These are phyloP conservation scores for Solanum sparsipilum DNA, from an alignment of 257 asterid genomes.

Conservation along the genomic window DNA sequence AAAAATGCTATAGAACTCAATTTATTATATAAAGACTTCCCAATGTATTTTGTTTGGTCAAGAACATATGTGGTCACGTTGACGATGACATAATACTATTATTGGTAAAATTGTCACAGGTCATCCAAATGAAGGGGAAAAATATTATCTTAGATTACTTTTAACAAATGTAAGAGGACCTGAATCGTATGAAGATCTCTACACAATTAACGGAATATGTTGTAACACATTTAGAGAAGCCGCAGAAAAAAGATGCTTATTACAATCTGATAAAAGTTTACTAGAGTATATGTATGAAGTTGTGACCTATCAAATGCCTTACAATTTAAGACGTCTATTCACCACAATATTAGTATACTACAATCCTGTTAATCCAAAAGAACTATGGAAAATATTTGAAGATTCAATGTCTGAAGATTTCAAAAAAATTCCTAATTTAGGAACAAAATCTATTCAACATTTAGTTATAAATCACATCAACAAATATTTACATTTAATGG, in stretches of 20 bases:
- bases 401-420: too few species aligned
- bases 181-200: too few species aligned
- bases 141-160: background rate
- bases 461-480: too few species aligned
- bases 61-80: too few species aligned
- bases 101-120: background rate
- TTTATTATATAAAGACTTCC: background rate
- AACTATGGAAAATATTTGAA: too few species aligned
- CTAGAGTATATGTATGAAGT: background rate
- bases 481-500: background rate
- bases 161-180: too few species aligned
- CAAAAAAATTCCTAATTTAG: background rate
- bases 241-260: too few species aligned
- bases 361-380: background rate
- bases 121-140: background rate
- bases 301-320: background rate
- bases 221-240: background rate
- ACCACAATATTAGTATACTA: background rate
- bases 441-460: too few species aligned
- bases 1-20: too few species aligned
- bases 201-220: background rate
- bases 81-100: background rate
- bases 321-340: too few species aligned
- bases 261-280: background rate
- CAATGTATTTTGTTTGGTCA: background rate